Base-by-base conservation (phyloP, 345 rosid genomes). In the Diplotaxis tenuifolia region DNA sequence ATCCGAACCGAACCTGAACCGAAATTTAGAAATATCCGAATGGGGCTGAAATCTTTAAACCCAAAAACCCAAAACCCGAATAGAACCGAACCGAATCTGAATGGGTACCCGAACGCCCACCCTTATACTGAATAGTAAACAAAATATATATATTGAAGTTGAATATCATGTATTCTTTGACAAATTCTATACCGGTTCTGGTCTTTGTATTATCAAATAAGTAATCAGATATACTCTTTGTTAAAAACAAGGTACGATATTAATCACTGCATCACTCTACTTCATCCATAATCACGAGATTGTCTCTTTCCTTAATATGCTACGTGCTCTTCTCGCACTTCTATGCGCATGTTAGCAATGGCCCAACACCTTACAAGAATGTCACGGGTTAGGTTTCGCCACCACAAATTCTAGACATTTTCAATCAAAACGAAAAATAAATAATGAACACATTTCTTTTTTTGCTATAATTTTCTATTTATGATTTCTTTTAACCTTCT, bases 351-450 rank as follows among this genome's bases (percentile, higher is more conserved):
- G 54, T 2, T 16, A 47, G 54, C 7, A 47, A 23, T 74, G 68
- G 16, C 67, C 14, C 61, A 32, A 38, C 16, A 36, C 70, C 70
- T 32, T 53, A 0, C 66, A 34, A 50, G 47, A 22, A 12, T 67
- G 54, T 67, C 78, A 75, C 78, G 78, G 63, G 78, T 75, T 67
- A 50, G 20, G n/a, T 60, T 59, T 75, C 28, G 56, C 62, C 34
- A 75, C 73, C 73, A 67, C 78, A 75, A 59, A 75, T 75, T 74
- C 78, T 67, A 22, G 11, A 8, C 52, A 57, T 65, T 65, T 66
- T 64, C 60, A 53, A 21, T n/a, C 16, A 74, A 40, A 12, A 34
- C 12, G 15, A 64, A 56, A 3, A 54, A 42, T 2, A 2, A 0
- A 15, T 20, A 47, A 27, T 2, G 29, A 3, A 15, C 68, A 25